phyloP scores from a whole-genome alignment of 306 rosid species.

The Castanopsis chinensis region DNA sequence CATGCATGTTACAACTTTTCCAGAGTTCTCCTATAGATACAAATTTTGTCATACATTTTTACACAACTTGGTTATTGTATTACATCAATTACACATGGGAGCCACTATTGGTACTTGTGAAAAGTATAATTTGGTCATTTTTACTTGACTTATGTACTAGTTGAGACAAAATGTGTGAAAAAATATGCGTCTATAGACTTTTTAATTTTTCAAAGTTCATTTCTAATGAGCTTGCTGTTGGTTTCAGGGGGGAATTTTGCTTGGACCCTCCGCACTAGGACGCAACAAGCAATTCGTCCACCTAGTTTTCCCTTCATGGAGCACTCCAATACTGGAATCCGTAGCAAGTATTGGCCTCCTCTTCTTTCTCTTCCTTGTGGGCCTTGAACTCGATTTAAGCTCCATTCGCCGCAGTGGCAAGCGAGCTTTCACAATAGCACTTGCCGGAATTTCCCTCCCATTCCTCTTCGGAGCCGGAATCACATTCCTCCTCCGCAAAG shows the following conservation, averaged over 20 bases:
- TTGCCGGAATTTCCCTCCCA: constrained; percentile 66
- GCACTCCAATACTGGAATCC: constrained; percentile 66
- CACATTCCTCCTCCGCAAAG: constrained; percentile 57
- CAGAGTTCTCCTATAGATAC: too few species aligned
- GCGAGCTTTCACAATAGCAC: constrained; percentile 57
- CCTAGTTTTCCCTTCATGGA: constrained; percentile 61
- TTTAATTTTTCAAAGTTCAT: background rate
- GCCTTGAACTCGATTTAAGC: constrained; percentile 63
- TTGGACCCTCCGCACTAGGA: constrained; percentile 80
- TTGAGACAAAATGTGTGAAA: too few species aligned
- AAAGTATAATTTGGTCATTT: too few species aligned
- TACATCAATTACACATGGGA: too few species aligned
- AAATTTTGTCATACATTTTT: too few species aligned
- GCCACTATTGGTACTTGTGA: too few species aligned
- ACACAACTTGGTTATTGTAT: too few species aligned
- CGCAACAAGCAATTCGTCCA: constrained; percentile 48
- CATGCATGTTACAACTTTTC: too few species aligned
- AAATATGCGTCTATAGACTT: too few species aligned
- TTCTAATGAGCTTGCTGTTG: background rate
- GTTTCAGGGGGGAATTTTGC: constrained; percentile 70
- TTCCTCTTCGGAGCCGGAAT: constrained; percentile 66
- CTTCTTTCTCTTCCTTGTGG: constrained; percentile 72
- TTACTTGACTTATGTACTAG: too few species aligned
- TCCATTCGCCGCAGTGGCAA: constrained; percentile 68
- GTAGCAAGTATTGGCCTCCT: constrained; percentile 77